phyloP scores from a whole-genome alignment of 1,139 yeast genomes.

The Saccharomyces hybrid region DNA sequence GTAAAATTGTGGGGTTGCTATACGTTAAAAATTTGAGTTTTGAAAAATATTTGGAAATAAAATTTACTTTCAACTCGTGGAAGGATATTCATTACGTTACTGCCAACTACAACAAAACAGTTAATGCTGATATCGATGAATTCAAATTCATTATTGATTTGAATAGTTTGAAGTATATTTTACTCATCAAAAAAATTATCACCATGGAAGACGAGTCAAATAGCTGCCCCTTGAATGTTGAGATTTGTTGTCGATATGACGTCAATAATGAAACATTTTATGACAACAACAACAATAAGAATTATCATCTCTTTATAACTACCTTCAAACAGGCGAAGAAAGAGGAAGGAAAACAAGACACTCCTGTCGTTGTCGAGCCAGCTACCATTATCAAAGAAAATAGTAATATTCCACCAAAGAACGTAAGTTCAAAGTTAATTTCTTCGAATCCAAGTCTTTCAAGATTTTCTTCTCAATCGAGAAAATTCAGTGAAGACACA shows the following conservation, averaged over 20 bases:
- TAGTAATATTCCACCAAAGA: neutral
- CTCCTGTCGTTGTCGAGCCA: slow-evolving; percentile 1
- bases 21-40: slow-evolving; percentile 27
- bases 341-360: neutral
- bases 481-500: slow-evolving; percentile 26
- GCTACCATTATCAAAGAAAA: neutral
- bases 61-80: slow-evolving; percentile 30
- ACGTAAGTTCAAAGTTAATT: neutral
- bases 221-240: slow-evolving; percentile 16
- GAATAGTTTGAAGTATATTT: slow-evolving; percentile 28
- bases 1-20: slow-evolving; percentile 21
- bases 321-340: slow-evolving; percentile 2
- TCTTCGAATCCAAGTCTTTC: neutral
- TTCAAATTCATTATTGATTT: slow-evolving; percentile 26
- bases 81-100: slow-evolving; percentile 26
- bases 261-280: slow-evolving; percentile 30
- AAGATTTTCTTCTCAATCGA: slow-evolving; percentile 6
- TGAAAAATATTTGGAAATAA: slow-evolving; percentile 29
- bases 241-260: slow-evolving; percentile 29
- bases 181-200: slow-evolving; percentile 7
- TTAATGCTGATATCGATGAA: slow-evolving; percentile 24
- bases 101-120: slow-evolving; percentile 23
- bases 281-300: slow-evolving; percentile 30
- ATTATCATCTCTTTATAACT: slow-evolving; percentile 16
- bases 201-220: slow-evolving; percentile 1